Base-by-base conservation (phyloP, 2,329 filamentous ascomycete genomes). In the Dendrostoma leiphaemia region DNA sequence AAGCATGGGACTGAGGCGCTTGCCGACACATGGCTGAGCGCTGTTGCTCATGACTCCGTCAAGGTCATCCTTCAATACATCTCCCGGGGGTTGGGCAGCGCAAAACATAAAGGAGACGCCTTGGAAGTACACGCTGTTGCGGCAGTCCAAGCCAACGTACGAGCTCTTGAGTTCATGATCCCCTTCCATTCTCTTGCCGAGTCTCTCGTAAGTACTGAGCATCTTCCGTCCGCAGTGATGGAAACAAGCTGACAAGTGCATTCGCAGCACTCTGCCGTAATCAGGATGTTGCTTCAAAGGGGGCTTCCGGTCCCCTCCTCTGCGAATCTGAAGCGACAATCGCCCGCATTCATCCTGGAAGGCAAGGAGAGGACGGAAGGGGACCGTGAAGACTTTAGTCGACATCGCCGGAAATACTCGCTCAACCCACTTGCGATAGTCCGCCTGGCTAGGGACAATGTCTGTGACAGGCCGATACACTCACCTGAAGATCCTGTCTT, bases 161-260 rank as follows among this genome's bases (percentile, higher is more conserved):
- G 28, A 29, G 57, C 55, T n/a, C 53, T 61, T 10, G 49, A 48
- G 32, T 48, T 19, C 28, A 60, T 60, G 59, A 51, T 47, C 6
- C 54, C 58, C 4, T 29, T 59, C 7, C 49, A 55, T 32, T 35
- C 53, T 12, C 45, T 58, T 6, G 57, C 54, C 2, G 47, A 38
- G 28, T 46, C 54, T 3, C 34, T 59, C 19, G 59, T 61, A 45
- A 41, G 45, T 48, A 21, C n/a, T n/a, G n/a, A n/a, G n/a, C n/a
- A n/a, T n/a, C n/a, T n/a, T n/a, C n/a, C n/a, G n/a, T n/a, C n/a
- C n/a, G n/a, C n/a, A n/a, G n/a, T n/a, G n/a, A n/a, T n/a, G n/a
- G n/a, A n/a, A n/a, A n/a, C n/a, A n/a, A n/a, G n/a, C n/a, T n/a
- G n/a, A 15, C n/a, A 31, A 17, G 9, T 31, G n/a, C 4, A 46